Base-by-base conservation (phyloP, 2,329 filamentous ascomycete species). In the Fusarium cicatricum region DNA sequence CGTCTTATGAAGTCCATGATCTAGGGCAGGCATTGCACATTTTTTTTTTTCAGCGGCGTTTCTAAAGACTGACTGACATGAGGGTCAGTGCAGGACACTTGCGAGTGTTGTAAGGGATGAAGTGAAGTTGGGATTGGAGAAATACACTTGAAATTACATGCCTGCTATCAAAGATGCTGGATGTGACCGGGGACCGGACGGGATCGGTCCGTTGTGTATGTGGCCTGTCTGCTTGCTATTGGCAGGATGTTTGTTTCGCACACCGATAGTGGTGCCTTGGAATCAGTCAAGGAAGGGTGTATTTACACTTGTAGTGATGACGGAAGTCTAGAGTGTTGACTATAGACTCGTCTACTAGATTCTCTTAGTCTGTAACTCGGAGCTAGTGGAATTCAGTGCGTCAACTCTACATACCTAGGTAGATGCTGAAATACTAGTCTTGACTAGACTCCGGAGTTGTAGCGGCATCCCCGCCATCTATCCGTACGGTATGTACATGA, bases 1-100 rank as follows among this genome's bases (percentile, higher is more conserved):
- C 49, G 60, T 59, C 49, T 62, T 46, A 58, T 39, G 43, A 59
- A 50, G 23, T 58, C 40, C 50, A 65, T 64, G 49, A 62, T 58
- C 42, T 29, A 44, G 48, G 31, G 39, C 43, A 55, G 21, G 49
- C 36, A 49, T 53, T 57, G 39, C 54, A 53, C 58, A n/a, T n/a
- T n/a, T 23, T 39, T 44, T 31, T 41, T 37, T 40, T 34, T 37
- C 34, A 32, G 51, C 38, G 28, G 48, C 34, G 52, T 55, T 59
- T 21, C 41, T 38, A 41, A 54, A 38, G 23, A 29, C 34, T 37
- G 40, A 31, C 16, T 34, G 23, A 10, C 40, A 50, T 33, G 15
- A 10, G 43, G 40, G 32, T 45, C 37, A 26, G 40, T 43, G 19
- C 32, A 47, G 40, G 49, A 48, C 31, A 52, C 10, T 39, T 34